Evolutionary conservation across 441 rosid species (phyloP), one percentile per base, ranked within the genome.

Genomic region (Adansonia madagascariensis): DNA sequence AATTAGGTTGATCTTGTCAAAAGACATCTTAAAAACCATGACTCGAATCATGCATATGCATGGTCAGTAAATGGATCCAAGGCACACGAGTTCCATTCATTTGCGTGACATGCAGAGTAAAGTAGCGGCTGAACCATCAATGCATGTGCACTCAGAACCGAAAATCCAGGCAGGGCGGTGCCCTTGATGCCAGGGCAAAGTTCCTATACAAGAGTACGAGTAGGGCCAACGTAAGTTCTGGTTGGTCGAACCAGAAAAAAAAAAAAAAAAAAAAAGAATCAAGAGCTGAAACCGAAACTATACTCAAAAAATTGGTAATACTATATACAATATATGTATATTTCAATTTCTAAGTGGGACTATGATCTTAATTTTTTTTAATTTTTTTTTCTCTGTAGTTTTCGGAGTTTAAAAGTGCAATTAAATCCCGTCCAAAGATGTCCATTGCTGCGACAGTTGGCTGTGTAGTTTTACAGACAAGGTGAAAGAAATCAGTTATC

Each of bases 81-180:
- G 49, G 69, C n/a, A 39, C 1, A 39, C 12, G 11, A 64, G 50
- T 43, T 8, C 71, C 52, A 66, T 66, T 66, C 52, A 43, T 43
- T 66, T 66, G 31, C 52, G 52, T 31, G 61, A 52, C 74, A 52
- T 52, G 74, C 62, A 31, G 35, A 71, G 8, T 8, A 71, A 71
- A 71, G 61, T 31, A 8, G 24, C 53, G 62, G 74, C 74, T 52
- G 74, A 71, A 52, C 61, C 62, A 52, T 71, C 6, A 53, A 53
- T 71, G 9, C 74, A 71, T 71, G 75, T 71, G 49, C 49, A 71
- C 10, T 35, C 14, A 12, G 27, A 71, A 71, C 47, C 62, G 31
- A 53, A 52, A 50, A n/a, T 31, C n/a, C 31, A 71, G 49, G 74
- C 31, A 27, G 31, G 31, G 74, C 61, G 74, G 74, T 70, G 63